Evolutionary conservation across 768 basidiomycete genomes (phyloP).

Genomic region (Mycena sanguinolenta): DNA sequence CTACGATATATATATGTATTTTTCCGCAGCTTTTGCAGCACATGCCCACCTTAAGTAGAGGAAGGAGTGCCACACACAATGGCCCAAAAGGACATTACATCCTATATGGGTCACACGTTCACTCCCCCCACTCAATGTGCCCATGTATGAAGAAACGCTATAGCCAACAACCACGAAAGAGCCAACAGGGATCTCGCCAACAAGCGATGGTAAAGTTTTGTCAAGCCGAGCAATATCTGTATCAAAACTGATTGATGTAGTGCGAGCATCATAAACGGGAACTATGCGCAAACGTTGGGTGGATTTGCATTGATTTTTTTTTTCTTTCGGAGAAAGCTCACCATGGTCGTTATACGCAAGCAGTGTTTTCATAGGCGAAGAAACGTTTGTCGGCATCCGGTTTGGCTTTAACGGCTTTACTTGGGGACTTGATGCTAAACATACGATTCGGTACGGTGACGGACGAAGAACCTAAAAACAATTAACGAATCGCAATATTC

Average conservation of each 20-base stretch:
- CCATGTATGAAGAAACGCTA: background rate
- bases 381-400: too few relatives aligned
- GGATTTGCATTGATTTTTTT: too few relatives aligned
- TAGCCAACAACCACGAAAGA: conserved; percentile 4
- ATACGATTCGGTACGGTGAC: background rate
- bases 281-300: background rate
- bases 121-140: too few relatives aligned
- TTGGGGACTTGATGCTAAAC: background rate
- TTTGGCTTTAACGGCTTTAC: too few relatives aligned
- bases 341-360: background rate
- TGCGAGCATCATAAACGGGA: conserved; percentile 3
- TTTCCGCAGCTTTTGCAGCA: too few relatives aligned
- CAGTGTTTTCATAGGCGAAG: background rate
- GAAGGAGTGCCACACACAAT: too few relatives aligned
- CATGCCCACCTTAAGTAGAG: too few relatives aligned
- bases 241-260: background rate
- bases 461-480: too few relatives aligned
- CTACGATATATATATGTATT: too few relatives aligned
- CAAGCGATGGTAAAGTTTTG: background rate
- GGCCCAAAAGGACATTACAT: too few relatives aligned
- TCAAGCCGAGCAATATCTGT: background rate
- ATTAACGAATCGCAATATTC: too few relatives aligned
- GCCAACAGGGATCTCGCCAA: background rate
- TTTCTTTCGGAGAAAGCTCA: background rate
- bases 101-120: too few relatives aligned